phyloP scores from a whole-genome alignment of 129 eudicot genomes.

The Mikania micrantha region DNA sequence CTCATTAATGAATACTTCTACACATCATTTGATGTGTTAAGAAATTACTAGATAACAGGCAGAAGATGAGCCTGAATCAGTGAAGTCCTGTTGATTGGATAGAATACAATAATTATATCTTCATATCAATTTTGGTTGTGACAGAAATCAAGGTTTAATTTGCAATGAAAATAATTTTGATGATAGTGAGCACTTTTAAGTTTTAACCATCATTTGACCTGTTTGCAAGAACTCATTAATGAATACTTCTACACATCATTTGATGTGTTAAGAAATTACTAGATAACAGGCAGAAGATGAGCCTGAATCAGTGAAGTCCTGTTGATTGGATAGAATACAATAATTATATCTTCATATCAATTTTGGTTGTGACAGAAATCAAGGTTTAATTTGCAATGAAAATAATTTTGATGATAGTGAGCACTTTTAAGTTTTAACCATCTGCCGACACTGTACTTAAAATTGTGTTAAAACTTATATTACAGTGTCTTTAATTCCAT shows the following conservation, averaged over 20 bases:
- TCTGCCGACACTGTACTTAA: background rate
- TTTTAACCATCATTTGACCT: conserved; percentile 51
- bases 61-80: background rate
- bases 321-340: background rate
- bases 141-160: no score
- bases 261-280: background rate
- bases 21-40: background rate
- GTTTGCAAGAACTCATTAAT: conserved; percentile 11
- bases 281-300: conserved; percentile 1
- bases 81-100: background rate
- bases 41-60: conserved; percentile 5
- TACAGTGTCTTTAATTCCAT: background rate
- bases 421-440: background rate
- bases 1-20: background rate
- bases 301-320: background rate
- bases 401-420: background rate
- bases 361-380: background rate
- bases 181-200: background rate
- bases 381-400: background rate
- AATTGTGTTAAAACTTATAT: background rate
- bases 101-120: background rate
- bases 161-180: background rate
- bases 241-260: background rate
- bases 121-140: background rate
- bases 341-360: background rate